Base-by-base conservation (phyloP, 2,329 filamentous ascomycete genomes). In the Penicillium sp. region DNA sequence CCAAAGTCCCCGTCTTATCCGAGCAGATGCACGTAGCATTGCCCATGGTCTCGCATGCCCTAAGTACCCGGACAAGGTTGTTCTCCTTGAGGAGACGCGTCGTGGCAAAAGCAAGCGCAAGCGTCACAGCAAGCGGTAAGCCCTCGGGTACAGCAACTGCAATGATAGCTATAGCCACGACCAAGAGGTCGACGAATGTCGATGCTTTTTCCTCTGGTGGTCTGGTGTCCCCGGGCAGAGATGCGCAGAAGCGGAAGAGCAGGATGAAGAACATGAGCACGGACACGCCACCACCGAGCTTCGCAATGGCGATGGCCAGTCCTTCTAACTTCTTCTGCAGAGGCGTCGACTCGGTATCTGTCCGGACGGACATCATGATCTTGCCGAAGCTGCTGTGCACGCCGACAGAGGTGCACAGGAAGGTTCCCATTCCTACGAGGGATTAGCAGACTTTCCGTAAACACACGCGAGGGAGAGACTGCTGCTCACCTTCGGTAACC, bases 11-110 rank as follows among this genome's bases (percentile, higher is more conserved):
- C 0, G 89, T 91, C 76, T 91, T 91, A 75, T 91, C 91, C 3
- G 90, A 92, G 76, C 91, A 93, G 29, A 93, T 89, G 0, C 89
- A 89, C 1, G 88, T 90, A 3, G 89, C 89, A 70, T 91, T 91
- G 53, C 90, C 90, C 89, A 92, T 91, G 44, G 91, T 91, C 74
- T 92, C 90, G 68, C 90, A 91, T 15, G 90, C 88, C 71, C 90
- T 89, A 63, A 92, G 81, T 55, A 91, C 87, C 23, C 90, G 86
- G 47, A 91, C 89, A 60, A 92, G 77, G 70, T 92, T 92, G 75
- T 90, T 90, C 73, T 91, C 88, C 67, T 85, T 89, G 58, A 91
- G 76, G 90, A 92, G 92, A 55, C 88, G 85, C 6, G 86, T 91
- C 0, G 89, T 91, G 1, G 90, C 90, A 73, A 91, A 91, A 6